A percentile compares a stretch with the other conserved stretches of the same genome.
phyloP scores from a whole-genome alignment of 2,329 filamentous ascomycete species.

The Berkeleyomyces basicola region DNA sequence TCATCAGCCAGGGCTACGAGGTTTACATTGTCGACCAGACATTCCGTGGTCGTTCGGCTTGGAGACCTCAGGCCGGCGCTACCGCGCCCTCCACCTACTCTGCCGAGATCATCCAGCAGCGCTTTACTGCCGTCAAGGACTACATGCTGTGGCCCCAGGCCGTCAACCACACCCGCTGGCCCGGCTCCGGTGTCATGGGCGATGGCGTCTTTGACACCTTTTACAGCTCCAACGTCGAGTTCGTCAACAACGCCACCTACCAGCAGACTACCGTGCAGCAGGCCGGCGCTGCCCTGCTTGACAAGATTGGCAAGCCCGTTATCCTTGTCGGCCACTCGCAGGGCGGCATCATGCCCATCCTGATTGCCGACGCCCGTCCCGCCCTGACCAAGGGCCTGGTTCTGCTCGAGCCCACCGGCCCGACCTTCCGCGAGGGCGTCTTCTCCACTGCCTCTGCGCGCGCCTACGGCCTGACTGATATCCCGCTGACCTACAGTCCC shows the following conservation, averaged over 20 bases:
- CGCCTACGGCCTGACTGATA: conserved; percentile 30
- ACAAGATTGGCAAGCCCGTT: conserved; percentile 26
- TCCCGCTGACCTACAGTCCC: conserved; percentile 32
- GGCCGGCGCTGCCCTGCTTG: conserved; percentile 27
- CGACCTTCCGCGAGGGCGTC: conserved; percentile 29
- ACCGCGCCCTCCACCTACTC: conserved; percentile 18
- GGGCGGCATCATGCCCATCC: conserved; percentile 26
- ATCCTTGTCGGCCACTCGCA: conserved; percentile 28
- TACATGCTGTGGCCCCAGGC: conserved; percentile 26
- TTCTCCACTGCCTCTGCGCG: conserved; percentile 22
- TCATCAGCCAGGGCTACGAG: conserved; percentile 29
- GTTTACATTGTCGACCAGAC: conserved; percentile 32
- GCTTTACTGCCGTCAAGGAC: conserved; percentile 23
- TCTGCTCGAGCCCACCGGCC: conserved; percentile 29
- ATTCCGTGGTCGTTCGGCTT: conserved; percentile 28
- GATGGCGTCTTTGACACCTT: conserved; percentile 26
- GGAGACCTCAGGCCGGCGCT: conserved; percentile 21
- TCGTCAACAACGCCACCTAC: conserved; percentile 19
- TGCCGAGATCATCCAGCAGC: conserved; percentile 22
- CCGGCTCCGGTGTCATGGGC: conserved; percentile 24
- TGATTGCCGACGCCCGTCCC: conserved; percentile 27
- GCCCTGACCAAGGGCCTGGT: conserved; percentile 26
- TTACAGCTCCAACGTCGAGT: conserved; percentile 26
- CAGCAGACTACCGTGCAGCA: conserved; percentile 23
- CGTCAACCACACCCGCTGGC: conserved; percentile 27